Evolutionary conservation across 176 grass and related monocot genomes (phyloP), one percentile per base, ranked within the genome.

Genomic region (Puya raimondii): DNA sequence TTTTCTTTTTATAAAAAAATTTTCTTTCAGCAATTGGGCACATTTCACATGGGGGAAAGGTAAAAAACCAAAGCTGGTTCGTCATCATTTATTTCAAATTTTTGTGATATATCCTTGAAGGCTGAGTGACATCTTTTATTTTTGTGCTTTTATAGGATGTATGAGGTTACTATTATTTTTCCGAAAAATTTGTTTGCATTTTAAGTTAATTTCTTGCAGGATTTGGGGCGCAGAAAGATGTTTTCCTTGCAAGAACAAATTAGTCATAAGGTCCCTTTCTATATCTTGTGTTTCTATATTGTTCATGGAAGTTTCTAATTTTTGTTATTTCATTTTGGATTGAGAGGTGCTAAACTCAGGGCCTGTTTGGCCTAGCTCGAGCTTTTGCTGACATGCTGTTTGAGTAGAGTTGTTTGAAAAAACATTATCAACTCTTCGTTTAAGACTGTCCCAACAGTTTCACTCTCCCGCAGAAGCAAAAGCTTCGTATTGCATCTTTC

Each of bases 181-280:
- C 33, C n/a, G 52, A 12, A 49, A 49, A 29, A 18, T 52, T 27
- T 4, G 12, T 68, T 12, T 59, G 53, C n/a, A 14, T 20, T 54
- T 4, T 66, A 12, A 49, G 68, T n/a, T 23, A 16, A 18, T 57
- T 70, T 75, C 42, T 50, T 47, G 63, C 64, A 96, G 92, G 88
- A 74, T 64, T 57, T 26, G 69, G 83, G 80, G 74, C 68, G 48
- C 65, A 88, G 88, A 75, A 76, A 74, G 66, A 70, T 91, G 10
- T 96, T 96, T 74, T 91, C 92, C 23, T 72, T 96, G 23, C 65
- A 74, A 23, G 88, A 96, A 83, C 92, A 96, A 81, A 96, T 89
- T 85, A 74, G 87, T 68, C 86, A 91, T 70, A 96, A 91, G 85
- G 92, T 91, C 63, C 18, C 52, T 49, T 25, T 65, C 21, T 25